Evolutionary conservation across 1,284 basidiomycete genomes (phyloP), one percentile per base, ranked within the genome.

Genomic region (Xerocomus cyaneibrunnescens): DNA sequence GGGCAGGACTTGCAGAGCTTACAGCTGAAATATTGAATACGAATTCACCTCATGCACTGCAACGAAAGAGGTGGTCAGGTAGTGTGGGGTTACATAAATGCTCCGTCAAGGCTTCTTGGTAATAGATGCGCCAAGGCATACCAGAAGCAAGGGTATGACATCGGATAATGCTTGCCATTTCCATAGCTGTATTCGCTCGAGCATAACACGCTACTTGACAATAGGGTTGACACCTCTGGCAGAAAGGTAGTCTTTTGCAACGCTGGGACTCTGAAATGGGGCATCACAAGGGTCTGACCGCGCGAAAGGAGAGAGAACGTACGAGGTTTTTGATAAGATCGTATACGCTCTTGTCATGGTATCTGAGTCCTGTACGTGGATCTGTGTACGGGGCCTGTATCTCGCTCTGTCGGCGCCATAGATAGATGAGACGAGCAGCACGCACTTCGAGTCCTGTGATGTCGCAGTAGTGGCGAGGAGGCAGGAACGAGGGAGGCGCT

Each of bases 321-420:
- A 90, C 91, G 61, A 94, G 74, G 34, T 80, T 79, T 65, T 89
- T 90, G 62, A 94, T 84, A 36, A 92, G 74, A 49, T 92, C 87
- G 66, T 92, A 94, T 6, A 94, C 82, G 57, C 85, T 89, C 70
- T 88, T 92, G 72, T 92, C 88, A 58, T 94, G 89, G 65, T 90
- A 94, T 5, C 92, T 78, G 17, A 94, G 73, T 1, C 85, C 82
- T 0, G 90, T 91, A 3, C 84, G 81, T 7, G 92, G 92, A 61
- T 94, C 90, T 0, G 89, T 93, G 61, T 94, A 93, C 4, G 86
- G 88, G 1, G 87, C 90, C 87, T 90, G 48, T 14, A 13, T 16
- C 12, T 7, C 7, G 28, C 8, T 22, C n/a, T n/a, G n/a, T n/a
- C n/a, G n/a, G n/a, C n/a, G n/a, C n/a, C n/a, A n/a, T n/a, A n/a